Base-by-base conservation (phyloP, 2,329 filamentous ascomycete genomes). In the Exophiala lecanii-corni region DNA sequence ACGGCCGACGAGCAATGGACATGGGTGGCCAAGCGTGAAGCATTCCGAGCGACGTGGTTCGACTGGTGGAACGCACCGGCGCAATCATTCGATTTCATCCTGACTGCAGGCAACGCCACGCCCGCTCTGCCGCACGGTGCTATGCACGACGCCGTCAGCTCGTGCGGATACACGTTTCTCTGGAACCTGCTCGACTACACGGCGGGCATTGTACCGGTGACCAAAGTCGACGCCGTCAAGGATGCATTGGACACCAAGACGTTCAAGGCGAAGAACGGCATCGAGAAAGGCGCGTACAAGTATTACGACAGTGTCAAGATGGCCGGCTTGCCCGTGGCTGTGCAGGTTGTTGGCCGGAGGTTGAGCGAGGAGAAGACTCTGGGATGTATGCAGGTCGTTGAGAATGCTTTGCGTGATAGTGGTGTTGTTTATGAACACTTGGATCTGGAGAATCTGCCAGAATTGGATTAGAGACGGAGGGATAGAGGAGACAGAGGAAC, bases 171-270 rank as follows among this genome's bases (percentile, higher is more conserved):
- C 60, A 96, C 89, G 0, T 95, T 96, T 61, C 66, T 95, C 43
- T 97, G 92, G 70, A 96, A 96, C 57, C 54, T 96, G 79, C 78
- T 96, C 36, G 91, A 96, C 61, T 96, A 96, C 65, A 79, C 85
- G 1, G 77, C 79, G 9, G 89, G 89, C 26, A 79, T 95, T 25
- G 59, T 97, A 16, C 89, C 91, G 0, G 81, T 96, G 1, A 91
- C 86, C 0, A 85, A 89, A 47, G 89, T 96, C 1, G 84, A 95
- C 53, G 58, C 63, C 1, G 70, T 79, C 31, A 86, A 92, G 58
- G 74, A 78, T 50, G 72, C 89, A 0, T 78, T 88, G 0, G 23
- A 26, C 23, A 77, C 57, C 35, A 43, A 45, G 10, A 55, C 56
- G 5, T 57, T 65, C 6, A 67, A 62, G n/a, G 56, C 60, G 41